Evolutionary conservation across 768 basidiomycete species (phyloP).

Genomic region (Serendipita sp.): DNA sequence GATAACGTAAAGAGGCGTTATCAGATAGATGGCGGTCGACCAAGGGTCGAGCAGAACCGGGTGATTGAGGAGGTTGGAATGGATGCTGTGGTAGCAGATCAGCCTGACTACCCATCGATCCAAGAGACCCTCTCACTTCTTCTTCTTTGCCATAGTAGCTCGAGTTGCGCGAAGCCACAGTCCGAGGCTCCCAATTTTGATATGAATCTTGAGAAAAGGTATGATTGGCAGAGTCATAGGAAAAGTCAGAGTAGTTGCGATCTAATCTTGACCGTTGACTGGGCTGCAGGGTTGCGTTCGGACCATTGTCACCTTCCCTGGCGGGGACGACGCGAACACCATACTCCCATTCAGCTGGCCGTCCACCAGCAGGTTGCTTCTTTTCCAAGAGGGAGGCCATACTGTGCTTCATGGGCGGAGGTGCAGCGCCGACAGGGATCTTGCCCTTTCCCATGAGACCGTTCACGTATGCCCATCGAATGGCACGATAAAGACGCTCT

Average conservation of each 20-base stretch:
- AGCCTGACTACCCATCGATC: constrained; percentile 7
- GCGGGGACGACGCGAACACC: background rate
- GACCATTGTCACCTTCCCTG: background rate
- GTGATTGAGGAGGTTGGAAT: background rate
- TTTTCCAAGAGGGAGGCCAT: background rate
- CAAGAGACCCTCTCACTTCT: background rate
- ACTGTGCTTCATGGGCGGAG: background rate
- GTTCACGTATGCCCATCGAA: constrained; percentile 44
- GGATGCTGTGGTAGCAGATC: constrained; percentile 11
- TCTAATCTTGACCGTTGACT: background rate
- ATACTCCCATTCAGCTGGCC: background rate
- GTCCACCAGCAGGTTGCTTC: background rate
- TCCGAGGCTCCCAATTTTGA: background rate
- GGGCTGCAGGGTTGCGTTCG: background rate
- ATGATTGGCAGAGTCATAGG: background rate
- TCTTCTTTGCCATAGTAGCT: background rate
- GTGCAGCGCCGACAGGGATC: constrained; percentile 12
- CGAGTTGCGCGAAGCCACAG: background rate
- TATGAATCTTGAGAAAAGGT: background rate
- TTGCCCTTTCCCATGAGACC: constrained; percentile 25
- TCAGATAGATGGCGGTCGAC: background rate
- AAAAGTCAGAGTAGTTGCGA: background rate
- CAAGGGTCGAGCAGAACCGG: background rate
- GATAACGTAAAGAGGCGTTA: background rate
- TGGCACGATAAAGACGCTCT: constrained; percentile 41